Conservation (phyloP, 192 early-diverging fungal species). For the Coemansia sp. region DNA sequence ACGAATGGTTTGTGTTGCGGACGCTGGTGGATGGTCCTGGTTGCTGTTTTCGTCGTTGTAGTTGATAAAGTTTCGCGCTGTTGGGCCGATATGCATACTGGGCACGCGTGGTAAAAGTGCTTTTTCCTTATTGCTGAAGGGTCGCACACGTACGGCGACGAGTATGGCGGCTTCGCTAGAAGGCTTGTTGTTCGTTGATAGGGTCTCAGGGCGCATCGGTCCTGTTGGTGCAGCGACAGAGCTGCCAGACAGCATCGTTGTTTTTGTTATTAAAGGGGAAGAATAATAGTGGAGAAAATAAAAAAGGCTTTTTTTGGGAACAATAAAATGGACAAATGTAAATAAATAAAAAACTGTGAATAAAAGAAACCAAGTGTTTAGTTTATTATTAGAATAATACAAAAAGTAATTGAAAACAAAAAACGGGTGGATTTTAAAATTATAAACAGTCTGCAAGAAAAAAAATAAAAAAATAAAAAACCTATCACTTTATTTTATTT, state of each 20-base stretch:
- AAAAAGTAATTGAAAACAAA: no score
- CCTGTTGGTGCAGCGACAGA: not conserved
- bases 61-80: conserved; percentile 45
- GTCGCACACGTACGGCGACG: conserved; percentile 62
- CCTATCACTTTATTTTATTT: not conserved
- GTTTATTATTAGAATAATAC: not conserved
- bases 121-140: conserved; percentile 60
- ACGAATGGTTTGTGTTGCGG: conserved; percentile 35
- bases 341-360: no score
- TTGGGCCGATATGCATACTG: conserved; percentile 51
- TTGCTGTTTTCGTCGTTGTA: conserved; percentile 30
- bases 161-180: conserved; percentile 46
- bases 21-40: not conserved
- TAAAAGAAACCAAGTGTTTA: not conserved
- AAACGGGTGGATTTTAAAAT: no score
- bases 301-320: not conserved
- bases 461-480: not conserved
- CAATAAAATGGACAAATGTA: no score
- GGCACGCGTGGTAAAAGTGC: conserved; percentile 41
- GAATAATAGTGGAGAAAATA: no score
- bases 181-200: not conserved
- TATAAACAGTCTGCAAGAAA: not conserved
- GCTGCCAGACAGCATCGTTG: not conserved
- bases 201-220: not conserved
- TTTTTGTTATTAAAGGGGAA: no score